These are phyloP conservation scores for Claviceps spartinae DNA, from an alignment of 2,329 filamentous ascomycete genomes.

Conservation along the genomic window DNA sequence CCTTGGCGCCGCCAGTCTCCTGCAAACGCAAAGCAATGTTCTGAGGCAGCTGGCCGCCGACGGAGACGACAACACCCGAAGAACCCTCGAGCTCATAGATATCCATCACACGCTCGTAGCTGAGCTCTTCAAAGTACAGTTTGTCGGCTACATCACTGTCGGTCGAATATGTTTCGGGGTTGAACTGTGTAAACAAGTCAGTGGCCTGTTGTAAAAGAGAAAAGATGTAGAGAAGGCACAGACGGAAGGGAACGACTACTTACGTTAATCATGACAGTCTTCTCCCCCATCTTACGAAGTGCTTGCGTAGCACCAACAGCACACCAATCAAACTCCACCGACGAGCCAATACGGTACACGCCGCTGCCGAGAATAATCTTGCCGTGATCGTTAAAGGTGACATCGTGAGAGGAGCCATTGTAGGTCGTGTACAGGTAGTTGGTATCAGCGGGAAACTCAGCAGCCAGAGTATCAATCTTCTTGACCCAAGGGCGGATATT, in stretches of 20 bases:
- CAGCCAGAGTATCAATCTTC: conserved; percentile 94
- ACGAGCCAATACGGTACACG: conserved; percentile 95
- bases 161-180: conserved; percentile 69
- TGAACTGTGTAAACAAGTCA: conserved; percentile 30
- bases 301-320: conserved; percentile 81
- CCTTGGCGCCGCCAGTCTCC: conserved; percentile 76
- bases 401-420: conserved; percentile 87
- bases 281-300: conserved; percentile 76
- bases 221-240: background rate
- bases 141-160: conserved; percentile 84
- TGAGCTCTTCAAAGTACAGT: conserved; percentile 93
- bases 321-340: conserved; percentile 98
- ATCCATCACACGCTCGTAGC: conserved; percentile 96
- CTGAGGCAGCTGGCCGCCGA: conserved; percentile 91
- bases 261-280: conserved; percentile 94
- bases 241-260: conserved; percentile 14
- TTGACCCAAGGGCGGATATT: conserved; percentile 93
- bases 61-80: conserved; percentile 81
- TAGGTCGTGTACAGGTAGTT: conserved; percentile 98
- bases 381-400: conserved; percentile 85
- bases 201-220: background rate
- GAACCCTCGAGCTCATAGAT: conserved; percentile 89
- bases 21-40: conserved; percentile 94
- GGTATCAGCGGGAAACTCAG: conserved; percentile 87
- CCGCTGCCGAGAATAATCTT: conserved; percentile 82